Conservation (phyloP, 306 rosid species). For the Sesbania bispinosa region DNA sequence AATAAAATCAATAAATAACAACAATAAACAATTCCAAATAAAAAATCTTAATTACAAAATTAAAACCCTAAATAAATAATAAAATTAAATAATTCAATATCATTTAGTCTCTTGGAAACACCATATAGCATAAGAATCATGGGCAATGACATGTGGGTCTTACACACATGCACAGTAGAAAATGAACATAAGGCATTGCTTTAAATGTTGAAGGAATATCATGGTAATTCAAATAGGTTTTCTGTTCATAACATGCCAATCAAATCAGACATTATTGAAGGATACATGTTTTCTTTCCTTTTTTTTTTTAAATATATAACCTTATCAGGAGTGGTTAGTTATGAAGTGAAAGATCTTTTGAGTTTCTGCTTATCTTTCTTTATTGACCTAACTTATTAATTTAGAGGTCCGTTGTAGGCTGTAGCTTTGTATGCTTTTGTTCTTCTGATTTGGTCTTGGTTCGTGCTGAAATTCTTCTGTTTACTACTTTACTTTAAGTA, state of each 20-base stretch:
- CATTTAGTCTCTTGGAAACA: background rate
- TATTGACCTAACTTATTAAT: background rate
- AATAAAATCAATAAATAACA: background rate
- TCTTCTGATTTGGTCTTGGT: background rate
- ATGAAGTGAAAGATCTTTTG: background rate
- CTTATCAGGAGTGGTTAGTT: background rate
- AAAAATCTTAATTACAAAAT: background rate
- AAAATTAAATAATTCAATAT: background rate
- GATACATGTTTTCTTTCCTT: background rate
- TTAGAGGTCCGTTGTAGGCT: background rate
- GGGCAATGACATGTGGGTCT: background rate
- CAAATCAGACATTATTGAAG: background rate
- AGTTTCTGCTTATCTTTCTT: background rate
- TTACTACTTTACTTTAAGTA: background rate
- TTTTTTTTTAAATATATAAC: too few species aligned
- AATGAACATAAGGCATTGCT: background rate
- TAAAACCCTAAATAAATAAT: background rate
- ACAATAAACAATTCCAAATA: background rate
- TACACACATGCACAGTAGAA: background rate
- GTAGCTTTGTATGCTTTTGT: background rate
- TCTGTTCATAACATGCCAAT: background rate
- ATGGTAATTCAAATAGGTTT: background rate
- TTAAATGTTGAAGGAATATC: background rate
- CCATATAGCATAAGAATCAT: background rate
- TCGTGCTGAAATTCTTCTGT: constrained; percentile 1